phyloP scores from a whole-genome alignment of 257 asterid genomes.

The Solanum peruvianum region DNA sequence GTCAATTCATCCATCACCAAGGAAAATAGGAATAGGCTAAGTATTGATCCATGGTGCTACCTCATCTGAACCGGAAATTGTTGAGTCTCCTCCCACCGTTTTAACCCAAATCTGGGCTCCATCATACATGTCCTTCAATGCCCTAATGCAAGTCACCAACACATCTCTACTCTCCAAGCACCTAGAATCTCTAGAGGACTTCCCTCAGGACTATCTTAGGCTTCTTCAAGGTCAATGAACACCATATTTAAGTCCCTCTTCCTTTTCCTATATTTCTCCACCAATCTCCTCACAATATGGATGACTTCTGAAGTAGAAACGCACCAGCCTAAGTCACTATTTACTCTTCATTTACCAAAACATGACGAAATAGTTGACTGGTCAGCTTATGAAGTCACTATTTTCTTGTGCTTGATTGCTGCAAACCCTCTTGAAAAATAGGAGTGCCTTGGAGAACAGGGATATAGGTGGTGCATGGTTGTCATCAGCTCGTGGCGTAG shows the following conservation, averaged over 20 bases:
- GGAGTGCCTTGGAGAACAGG: not conserved
- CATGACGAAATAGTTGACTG: not conserved
- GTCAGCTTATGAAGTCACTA: not conserved
- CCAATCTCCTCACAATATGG: not conserved
- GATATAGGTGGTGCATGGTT: not conserved
- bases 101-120: not conserved
- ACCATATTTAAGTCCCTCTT: not conserved
- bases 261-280: not conserved
- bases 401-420: not conserved
- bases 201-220: not conserved
- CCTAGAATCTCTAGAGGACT: not conserved
- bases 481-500: not conserved
- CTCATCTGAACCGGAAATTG: not conserved
- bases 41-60: not conserved
- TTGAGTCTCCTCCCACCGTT: not conserved
- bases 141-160: not conserved
- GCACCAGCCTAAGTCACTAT: not conserved
- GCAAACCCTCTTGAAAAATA: not conserved
- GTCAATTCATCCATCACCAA: not conserved
- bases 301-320: not conserved
- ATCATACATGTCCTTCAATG: not conserved
- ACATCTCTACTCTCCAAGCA: not conserved
- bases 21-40: not conserved
- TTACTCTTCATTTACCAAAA: not conserved
- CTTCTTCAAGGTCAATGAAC: not conserved